Evolutionary conservation across 2,329 filamentous ascomycete genomes (phyloP), one percentile per base, ranked within the genome.

Genomic region (Aspergillus uvarum): DNA sequence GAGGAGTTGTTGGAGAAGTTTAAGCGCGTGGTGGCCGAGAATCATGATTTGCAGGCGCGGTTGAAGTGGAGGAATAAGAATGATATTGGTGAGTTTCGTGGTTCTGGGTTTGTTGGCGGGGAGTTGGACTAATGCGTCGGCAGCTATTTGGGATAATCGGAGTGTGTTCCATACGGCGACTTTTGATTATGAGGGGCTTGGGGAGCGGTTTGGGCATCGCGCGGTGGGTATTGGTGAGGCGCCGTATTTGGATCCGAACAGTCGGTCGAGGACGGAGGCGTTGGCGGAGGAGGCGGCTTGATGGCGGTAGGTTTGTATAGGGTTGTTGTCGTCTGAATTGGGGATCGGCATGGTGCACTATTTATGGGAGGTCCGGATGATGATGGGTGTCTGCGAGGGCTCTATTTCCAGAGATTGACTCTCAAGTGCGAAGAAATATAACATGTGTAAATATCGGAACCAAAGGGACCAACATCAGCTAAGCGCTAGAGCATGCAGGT

Each of bases 71-170:
- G 75, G 68, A 80, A 80, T 61, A 63, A 70, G 64, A 81, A 83
- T 61, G 80, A 81, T 67, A 70, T 81, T 68, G 67, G 77, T 73
- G 63, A 70, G 74, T 63, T 59, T 54, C 19, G 32, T 24, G 21
- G 12, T 38, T 7, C 22, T 42, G 7, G 32, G 11, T 11, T 21
- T 42, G 48, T 5, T 32, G 54, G 19, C 29, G 5, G 50, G 50
- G 70, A n/a, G 70, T 71, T 11, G 74, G 75, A 74, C 31, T 62
- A 74, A 21, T 65, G 64, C 48, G 68, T 74, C 26, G 26, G 26
- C 26, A 64, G 83, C 83, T 1, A 84, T 85, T 62, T 85, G 83
- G 83, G 83, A 86, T 63, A 85, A 85, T 67, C 75, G 83, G 16
- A 81, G 78, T 47, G 81, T 81, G 3, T 85, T 81, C 66, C 83